A percentile compares a stretch with the other conserved stretches of the same genome.
phyloP scores from a whole-genome alignment of 2,329 filamentous ascomycete genomes.

The Colletotrichum higginsianum region DNA sequence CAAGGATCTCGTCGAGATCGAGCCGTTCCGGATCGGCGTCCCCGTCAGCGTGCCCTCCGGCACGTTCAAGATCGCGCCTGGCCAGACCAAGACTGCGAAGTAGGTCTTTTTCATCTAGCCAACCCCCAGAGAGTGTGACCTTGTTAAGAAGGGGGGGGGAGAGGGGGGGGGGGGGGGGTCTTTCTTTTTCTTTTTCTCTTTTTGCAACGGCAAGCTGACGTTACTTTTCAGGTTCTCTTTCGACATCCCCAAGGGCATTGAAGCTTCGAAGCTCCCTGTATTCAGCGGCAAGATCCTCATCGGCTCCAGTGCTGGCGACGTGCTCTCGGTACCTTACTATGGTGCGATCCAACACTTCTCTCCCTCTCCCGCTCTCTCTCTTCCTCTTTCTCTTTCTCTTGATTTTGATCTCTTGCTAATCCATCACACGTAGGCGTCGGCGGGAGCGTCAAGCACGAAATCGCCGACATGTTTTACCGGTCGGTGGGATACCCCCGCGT shows the following conservation, averaged over 20 bases:
- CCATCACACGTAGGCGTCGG: constrained; percentile 12
- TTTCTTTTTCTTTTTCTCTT: too few relatives aligned
- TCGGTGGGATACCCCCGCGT: constrained; percentile 33
- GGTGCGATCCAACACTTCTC: constrained; percentile 36
- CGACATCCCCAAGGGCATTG: constrained; percentile 46
- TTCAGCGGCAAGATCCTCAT: constrained; percentile 54
- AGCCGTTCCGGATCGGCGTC: constrained; percentile 28
- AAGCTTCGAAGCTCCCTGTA: constrained; percentile 49
- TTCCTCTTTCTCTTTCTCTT: too few relatives aligned
- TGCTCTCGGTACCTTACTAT: constrained; percentile 53
- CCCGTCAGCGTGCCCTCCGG: constrained; percentile 34
- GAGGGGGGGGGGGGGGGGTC: too few relatives aligned
- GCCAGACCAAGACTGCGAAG: constrained; percentile 42
- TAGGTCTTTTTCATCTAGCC: not conserved
- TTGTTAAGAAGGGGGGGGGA: too few relatives aligned
- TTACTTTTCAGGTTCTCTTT: constrained; percentile 52
- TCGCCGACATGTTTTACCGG: constrained; percentile 28
- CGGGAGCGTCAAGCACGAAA: constrained; percentile 36
- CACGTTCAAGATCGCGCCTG: constrained; percentile 36
- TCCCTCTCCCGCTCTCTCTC: too few relatives aligned
- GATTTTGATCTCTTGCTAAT: not conserved
- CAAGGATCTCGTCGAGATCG: constrained; percentile 35
- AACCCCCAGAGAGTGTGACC: too few relatives aligned
- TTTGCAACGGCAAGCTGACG: not conserved
- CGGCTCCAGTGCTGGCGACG: constrained; percentile 50